Evolutionary conservation across 345 rosid species (phyloP).

Genomic region (Pugionium dolabratum): DNA sequence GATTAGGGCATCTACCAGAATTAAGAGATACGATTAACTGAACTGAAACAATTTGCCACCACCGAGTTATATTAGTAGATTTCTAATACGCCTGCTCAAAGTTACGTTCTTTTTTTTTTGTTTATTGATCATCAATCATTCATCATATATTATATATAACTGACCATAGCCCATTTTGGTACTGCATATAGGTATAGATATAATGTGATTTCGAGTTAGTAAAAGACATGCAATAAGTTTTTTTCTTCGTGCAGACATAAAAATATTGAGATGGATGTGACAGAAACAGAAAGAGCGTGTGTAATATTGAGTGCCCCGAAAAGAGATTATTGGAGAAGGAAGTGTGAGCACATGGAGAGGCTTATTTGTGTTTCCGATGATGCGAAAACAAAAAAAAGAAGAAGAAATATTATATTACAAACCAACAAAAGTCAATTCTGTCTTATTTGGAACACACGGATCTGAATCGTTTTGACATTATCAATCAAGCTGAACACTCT

Average conservation of each 20-base stretch:
- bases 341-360: slow-evolving; percentile 41
- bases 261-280: slow-evolving; percentile 28
- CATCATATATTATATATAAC: no score
- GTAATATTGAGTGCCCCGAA: slow-evolving; percentile 40
- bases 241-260: slow-evolving; percentile 9
- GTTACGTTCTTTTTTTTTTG: no score
- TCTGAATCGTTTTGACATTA: slow-evolving; percentile 18
- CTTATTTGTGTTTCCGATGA: slow-evolving; percentile 40
- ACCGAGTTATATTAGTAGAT: no score
- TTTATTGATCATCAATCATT: no score
- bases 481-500: slow-evolving; percentile 20
- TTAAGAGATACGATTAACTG: no score
- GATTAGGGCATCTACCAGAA: no score
- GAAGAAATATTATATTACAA: slow-evolving; percentile 17
- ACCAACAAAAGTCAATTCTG: slow-evolving; percentile 44
- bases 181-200: no score
- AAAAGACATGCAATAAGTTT: slow-evolving; percentile 17
- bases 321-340: slow-evolving; percentile 39
- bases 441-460: slow-evolving; percentile 33
- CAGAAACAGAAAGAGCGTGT: slow-evolving; percentile 42
- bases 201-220: neutral
- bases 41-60: no score
- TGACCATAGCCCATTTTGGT: no score
- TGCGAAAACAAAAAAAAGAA: slow-evolving; percentile 20
- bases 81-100: no score